A percentile compares a stretch with the other conserved stretches of the same genome.
phyloP scores from a whole-genome alignment of 768 basidiomycete species.

The Kwoniella shandongensis region DNA sequence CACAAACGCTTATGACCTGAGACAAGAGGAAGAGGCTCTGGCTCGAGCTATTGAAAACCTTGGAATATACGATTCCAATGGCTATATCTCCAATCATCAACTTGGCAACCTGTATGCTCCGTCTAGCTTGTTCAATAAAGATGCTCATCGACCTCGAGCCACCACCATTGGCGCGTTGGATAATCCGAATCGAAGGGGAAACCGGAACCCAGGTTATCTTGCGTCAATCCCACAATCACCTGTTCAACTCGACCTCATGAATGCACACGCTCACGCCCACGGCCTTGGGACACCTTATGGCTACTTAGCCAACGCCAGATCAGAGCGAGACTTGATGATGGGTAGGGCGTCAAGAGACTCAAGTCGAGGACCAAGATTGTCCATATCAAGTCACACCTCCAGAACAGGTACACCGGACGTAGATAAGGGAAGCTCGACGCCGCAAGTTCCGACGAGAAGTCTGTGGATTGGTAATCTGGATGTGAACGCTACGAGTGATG shows the following conservation, averaged over 20 bases:
- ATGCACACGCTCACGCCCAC: neutral
- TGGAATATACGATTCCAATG: constrained; percentile 33
- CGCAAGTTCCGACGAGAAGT: constrained; percentile 88
- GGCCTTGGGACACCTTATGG: constrained; percentile 18
- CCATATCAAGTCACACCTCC: constrained; percentile 40
- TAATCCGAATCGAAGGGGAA: constrained; percentile 28
- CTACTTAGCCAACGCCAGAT: constrained; percentile 21
- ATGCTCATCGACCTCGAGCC: constrained; percentile 48
- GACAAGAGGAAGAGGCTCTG: constrained; percentile 22
- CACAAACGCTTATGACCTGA: constrained; percentile 34
- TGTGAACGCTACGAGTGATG: constrained; percentile 87
- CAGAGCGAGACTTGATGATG: constrained; percentile 16
- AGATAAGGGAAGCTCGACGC: constrained; percentile 34
- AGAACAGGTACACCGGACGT: constrained; percentile 48
- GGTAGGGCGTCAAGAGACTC: constrained; percentile 29
- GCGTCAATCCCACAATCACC: constrained; percentile 44
- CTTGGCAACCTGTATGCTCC: constrained; percentile 10
- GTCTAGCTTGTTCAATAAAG: constrained; percentile 21
- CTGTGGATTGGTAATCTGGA: constrained; percentile 99
- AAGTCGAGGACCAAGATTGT: constrained; percentile 35
- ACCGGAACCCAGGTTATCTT: constrained; percentile 21
- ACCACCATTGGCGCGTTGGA: constrained; percentile 52
- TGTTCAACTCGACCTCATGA: constrained; percentile 20
- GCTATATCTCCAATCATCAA: constrained; percentile 11
- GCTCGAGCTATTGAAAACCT: constrained; percentile 32